Percentiles rank a stretch among this genome's conserved stretches.
Evolutionary conservation across 352 stramenopile species (phyloP).

Genomic region (Globisporangium emineosum): DNA sequence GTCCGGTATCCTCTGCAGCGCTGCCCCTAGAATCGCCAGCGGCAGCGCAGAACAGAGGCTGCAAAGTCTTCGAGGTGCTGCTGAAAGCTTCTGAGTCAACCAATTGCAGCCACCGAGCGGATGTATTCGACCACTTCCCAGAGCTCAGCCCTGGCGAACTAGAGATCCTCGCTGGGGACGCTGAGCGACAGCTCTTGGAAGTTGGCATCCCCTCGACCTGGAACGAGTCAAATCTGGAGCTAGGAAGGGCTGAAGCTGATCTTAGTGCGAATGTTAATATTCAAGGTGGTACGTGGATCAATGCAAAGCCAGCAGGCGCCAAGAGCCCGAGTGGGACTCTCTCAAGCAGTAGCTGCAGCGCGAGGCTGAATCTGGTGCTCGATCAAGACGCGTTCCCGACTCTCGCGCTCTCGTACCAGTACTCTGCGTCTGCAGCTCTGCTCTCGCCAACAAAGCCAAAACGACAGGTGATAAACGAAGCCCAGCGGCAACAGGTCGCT

Average conservation of each 20-base stretch:
- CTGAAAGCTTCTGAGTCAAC: background rate
- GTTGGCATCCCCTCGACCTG: slow-evolving; percentile 5
- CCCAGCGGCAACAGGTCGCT: slow-evolving; percentile 14
- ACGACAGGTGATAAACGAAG: slow-evolving; percentile 12
- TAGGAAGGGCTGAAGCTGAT: background rate
- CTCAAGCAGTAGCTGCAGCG: background rate
- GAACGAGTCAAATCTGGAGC: background rate
- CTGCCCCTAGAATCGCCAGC: slow-evolving; percentile 4
- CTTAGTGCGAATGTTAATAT: background rate
- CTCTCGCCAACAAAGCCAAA: slow-evolving; percentile 17
- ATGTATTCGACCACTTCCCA: slow-evolving; percentile 17
- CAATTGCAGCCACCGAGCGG: background rate
- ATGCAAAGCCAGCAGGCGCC: background rate
- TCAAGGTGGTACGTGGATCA: background rate
- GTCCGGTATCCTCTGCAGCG: slow-evolving; percentile 36
- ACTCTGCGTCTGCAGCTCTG: background rate
- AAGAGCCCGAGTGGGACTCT: background rate
- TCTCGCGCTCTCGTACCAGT: background rate
- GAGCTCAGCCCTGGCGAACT: slow-evolving; percentile 24
- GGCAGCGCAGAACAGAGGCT: background rate
- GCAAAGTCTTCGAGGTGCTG: background rate
- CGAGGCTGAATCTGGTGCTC: slow-evolving; percentile 7
- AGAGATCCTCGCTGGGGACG: slow-evolving; percentile 33
- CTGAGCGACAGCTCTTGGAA: slow-evolving; percentile 31
- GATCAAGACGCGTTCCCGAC: slow-evolving; percentile 14